Conservation (phyloP, 2,329 filamentous ascomycete genomes). For the Stemphylium beticola region DNA sequence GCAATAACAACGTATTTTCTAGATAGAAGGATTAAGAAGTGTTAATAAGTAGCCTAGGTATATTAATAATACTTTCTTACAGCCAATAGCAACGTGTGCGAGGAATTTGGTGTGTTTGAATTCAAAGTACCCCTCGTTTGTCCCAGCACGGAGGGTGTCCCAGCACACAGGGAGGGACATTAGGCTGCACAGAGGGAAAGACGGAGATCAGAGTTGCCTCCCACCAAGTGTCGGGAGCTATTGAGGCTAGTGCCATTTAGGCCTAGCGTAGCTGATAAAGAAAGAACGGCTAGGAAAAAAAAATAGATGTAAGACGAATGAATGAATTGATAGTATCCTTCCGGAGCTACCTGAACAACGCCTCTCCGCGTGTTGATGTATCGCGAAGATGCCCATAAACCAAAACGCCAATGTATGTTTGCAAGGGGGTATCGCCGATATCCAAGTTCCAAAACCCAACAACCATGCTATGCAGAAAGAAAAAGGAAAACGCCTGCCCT, state of each 20-base stretch:
- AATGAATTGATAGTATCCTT: background rate
- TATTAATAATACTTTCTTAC: background rate
- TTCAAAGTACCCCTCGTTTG: constrained; percentile 3
- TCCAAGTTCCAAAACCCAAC: constrained; percentile 1
- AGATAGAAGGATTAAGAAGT: background rate
- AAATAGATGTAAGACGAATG: background rate
- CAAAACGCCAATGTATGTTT: constrained; percentile 20
- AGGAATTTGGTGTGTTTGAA: background rate
- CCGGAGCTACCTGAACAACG: background rate
- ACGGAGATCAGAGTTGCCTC: background rate
- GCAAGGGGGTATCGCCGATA: constrained; percentile 23
- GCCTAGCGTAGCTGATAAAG: background rate
- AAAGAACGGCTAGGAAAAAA: background rate
- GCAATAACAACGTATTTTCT: constrained; percentile 8
- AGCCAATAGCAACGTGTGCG: background rate
- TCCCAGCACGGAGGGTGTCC: constrained; percentile 2
- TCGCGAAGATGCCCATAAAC: constrained; percentile 1
- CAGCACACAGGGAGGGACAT: background rate
- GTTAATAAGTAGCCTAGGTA: background rate
- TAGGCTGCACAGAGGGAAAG: background rate
- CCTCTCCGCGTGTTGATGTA: background rate
- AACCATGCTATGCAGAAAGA: constrained; percentile 4
- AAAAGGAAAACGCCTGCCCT: background rate
- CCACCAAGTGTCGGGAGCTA: too few relatives aligned
- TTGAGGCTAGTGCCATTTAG: background rate